Evolutionary conservation across 768 basidiomycete genomes (phyloP).

Genomic region (Tephrocybe sp.): DNA sequence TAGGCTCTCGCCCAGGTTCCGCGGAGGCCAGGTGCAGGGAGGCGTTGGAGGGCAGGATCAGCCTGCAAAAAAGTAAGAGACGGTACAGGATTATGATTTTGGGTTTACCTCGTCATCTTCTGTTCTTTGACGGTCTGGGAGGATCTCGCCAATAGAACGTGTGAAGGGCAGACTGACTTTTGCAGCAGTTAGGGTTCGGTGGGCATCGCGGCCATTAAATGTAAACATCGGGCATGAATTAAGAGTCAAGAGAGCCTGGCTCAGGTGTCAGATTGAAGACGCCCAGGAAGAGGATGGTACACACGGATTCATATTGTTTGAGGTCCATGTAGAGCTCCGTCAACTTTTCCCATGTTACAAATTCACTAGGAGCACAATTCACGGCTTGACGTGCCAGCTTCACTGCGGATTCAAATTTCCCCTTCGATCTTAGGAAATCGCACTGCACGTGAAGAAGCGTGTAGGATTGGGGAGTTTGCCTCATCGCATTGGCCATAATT

Average conservation of each 20-base stretch:
- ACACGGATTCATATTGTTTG: slow-evolving; percentile 75
- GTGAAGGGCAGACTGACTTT: slow-evolving; percentile 86
- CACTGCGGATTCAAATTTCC: slow-evolving; percentile 83
- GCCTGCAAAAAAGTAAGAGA: slow-evolving; percentile 44
- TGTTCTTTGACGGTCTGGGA: slow-evolving; percentile 79
- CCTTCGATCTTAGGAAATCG: slow-evolving; percentile 88
- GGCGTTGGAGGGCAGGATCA: slow-evolving; percentile 89
- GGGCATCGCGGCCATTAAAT: slow-evolving; percentile 92
- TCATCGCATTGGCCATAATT: slow-evolving; percentile 82
- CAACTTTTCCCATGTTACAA: slow-evolving; percentile 98
- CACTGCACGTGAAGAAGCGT: slow-evolving; percentile 93
- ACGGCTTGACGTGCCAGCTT: slow-evolving; percentile 93
- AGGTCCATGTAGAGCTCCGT: slow-evolving; percentile 93
- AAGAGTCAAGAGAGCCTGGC: slow-evolving; percentile 80
- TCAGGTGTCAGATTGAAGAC: background rate
- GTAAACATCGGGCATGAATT: slow-evolving; percentile 99
- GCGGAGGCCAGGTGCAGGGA: slow-evolving; percentile 90
- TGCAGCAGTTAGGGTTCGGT: slow-evolving; percentile 76
- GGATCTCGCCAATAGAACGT: slow-evolving; percentile 81
- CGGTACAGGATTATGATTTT: background rate
- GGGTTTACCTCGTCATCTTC: slow-evolving; percentile 76
- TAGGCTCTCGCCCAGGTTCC: slow-evolving; percentile 98
- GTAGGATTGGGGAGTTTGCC: slow-evolving; percentile 87
- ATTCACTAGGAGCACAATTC: slow-evolving; percentile 97
- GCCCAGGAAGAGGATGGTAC: slow-evolving; percentile 21